Base-by-base conservation (phyloP, 768 basidiomycete species). In the Auricularia auricula-judae region DNA sequence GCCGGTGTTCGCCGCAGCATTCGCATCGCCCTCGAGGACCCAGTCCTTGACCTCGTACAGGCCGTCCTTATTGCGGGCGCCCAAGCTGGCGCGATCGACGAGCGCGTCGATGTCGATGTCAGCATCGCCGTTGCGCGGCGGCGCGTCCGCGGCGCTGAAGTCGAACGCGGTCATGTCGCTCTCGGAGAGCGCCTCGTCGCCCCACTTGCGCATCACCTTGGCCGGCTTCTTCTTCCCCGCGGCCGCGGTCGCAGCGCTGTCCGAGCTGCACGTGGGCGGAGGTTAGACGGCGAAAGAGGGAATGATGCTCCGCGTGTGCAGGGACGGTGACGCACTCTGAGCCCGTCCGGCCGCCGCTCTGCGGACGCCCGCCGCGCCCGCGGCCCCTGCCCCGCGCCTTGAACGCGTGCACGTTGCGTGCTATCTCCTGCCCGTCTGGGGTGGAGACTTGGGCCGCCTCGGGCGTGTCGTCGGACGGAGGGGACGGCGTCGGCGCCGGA, bases 161-260 rank as follows among this genome's bases (percentile, higher is more conserved):
- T 99, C 94, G 63, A 98, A 82, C 51, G 89, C 86, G 4, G 88
- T 92, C 91, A 98, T 96, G 68, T 98, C 97, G 16, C 82, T 81
- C 68, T 92, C 91, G 10, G 86, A 87, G 3, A 89, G 87, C 1
- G 81, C 80, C 67, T 86, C 83, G 70, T 96, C 85, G 29, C 87
- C 93, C 97, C 97, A 99, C 76, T 93, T 98, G 36, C 97, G 86
- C 74, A 88, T 88, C 14, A 78, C 70, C 75, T 94, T 93, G 3
- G 81, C 73, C 0, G 80, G 71, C 69, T 87, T 89, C 42, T 65
- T 66, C 18, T 76, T 72, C 11, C 56, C 29, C 23, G 56, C 8
- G 12, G 56, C 29, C 29, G 29, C 23, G 34, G 78, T 68, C 33
- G 84, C 78, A 21, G 67, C 62, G 18, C 82, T 80, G 70, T 86